Conservation (phyloP, 2,329 filamentous ascomycete genomes). For the Penicillium sp. region DNA sequence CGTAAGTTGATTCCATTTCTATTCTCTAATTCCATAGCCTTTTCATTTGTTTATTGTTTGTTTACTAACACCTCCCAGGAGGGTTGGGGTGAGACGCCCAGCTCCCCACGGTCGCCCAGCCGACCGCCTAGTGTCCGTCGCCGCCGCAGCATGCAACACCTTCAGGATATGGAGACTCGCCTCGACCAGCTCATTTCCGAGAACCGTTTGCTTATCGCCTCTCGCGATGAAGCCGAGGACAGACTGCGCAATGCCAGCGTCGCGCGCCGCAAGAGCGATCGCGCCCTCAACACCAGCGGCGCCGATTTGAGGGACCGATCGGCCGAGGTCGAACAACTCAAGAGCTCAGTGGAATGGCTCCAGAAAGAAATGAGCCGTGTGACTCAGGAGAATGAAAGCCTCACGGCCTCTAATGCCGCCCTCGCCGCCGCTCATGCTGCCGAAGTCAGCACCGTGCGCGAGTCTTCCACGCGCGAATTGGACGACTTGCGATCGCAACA, state of each 20-base stretch:
- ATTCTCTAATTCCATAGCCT: constrained; percentile 18
- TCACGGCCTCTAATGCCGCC: constrained; percentile 76
- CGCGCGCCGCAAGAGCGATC: constrained; percentile 58
- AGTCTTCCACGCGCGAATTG: constrained; percentile 69
- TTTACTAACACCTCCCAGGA: constrained; percentile 65
- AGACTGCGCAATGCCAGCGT: constrained; percentile 60
- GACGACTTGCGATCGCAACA: constrained; percentile 69
- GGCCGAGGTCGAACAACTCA: constrained; percentile 81
- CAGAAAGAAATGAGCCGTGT: constrained; percentile 81
- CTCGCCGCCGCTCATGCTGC: constrained; percentile 76
- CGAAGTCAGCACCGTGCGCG: constrained; percentile 67
- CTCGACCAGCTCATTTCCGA: constrained; percentile 85
- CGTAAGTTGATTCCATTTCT: constrained; percentile 64
- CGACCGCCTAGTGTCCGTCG: constrained; percentile 94
- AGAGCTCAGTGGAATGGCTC: constrained; percentile 76
- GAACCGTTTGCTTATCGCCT: constrained; percentile 77
- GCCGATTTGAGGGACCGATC: constrained; percentile 79
- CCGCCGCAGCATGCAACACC: constrained; percentile 94
- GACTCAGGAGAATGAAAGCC: constrained; percentile 78
- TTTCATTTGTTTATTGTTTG: constrained; percentile 28
- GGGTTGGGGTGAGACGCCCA: constrained; percentile 84
- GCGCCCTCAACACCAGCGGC: constrained; percentile 67
- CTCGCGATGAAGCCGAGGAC: constrained; percentile 71
- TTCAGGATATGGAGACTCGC: constrained; percentile 81
- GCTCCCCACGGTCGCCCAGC: constrained; percentile 88